Evolutionary conservation across 148 eudicot genomes (phyloP).

Genomic region (Vaccinium vitisidaea): DNA sequence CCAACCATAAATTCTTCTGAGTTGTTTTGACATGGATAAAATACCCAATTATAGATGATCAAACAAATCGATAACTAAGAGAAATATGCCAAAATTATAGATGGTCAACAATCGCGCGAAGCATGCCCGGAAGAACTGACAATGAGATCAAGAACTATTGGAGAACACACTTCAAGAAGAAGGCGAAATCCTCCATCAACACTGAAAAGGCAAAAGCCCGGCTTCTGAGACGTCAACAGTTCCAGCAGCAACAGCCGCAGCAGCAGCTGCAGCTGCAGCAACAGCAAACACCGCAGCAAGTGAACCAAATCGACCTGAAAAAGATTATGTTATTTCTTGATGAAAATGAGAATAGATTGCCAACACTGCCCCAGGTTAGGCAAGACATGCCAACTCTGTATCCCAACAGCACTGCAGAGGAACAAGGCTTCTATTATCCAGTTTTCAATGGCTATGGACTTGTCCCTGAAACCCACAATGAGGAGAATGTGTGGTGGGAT

Average conservation of each 20-base stretch:
- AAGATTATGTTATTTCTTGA: slow-evolving; percentile 43
- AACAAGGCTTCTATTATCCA: slow-evolving; percentile 34
- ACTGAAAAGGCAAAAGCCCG: slow-evolving; percentile 32
- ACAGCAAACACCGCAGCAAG: slow-evolving; percentile 1
- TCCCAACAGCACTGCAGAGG: slow-evolving; percentile 30
- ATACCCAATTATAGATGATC: not conserved
- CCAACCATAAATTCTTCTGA: not conserved
- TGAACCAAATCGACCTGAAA: slow-evolving; percentile 42
- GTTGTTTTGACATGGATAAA: not conserved
- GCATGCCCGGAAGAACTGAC: slow-evolving; percentile 76
- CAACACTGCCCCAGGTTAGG: slow-evolving; percentile 18
- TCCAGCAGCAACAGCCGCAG: slow-evolving; percentile 34
- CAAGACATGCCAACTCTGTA: slow-evolving; percentile 22
- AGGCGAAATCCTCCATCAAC: slow-evolving; percentile 18
- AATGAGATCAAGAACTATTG: slow-evolving; percentile 82
- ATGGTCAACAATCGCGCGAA: slow-evolving; percentile 79
- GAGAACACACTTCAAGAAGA: slow-evolving; percentile 73
- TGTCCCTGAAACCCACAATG: slow-evolving; percentile 33
- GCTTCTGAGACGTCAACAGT: slow-evolving; percentile 36
- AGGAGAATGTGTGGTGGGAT: slow-evolving; percentile 50
- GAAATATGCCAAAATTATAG: slow-evolving; percentile 22
- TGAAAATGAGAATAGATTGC: slow-evolving; percentile 26
- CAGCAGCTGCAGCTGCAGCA: slow-evolving; percentile 20
- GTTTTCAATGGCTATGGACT: slow-evolving; percentile 25
- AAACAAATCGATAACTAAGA: not conserved